phyloP scores from a whole-genome alignment of 164 flowering plant species.

The Cinnamomum micranthum region DNA sequence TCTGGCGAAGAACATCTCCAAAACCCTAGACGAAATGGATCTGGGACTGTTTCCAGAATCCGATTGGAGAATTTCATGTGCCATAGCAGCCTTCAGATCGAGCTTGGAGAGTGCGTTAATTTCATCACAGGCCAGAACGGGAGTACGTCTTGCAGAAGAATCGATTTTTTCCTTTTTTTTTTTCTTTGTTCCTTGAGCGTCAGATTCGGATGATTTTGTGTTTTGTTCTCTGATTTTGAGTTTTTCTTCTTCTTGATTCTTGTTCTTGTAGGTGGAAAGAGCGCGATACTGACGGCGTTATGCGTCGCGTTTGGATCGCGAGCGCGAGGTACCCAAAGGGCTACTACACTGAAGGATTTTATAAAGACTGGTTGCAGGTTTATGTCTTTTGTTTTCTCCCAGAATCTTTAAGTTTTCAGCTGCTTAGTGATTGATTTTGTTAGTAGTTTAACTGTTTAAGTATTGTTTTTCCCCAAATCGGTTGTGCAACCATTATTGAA shows the following conservation, averaged over 20 bases:
- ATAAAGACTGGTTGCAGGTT: slow-evolving; percentile 89
- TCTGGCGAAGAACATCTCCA: slow-evolving; percentile 11
- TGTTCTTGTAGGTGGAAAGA: slow-evolving; percentile 73
- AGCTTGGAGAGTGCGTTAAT: slow-evolving; percentile 68
- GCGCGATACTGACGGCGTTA: slow-evolving; percentile 84
- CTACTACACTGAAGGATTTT: slow-evolving; percentile 76
- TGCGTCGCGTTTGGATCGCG: slow-evolving; percentile 85
- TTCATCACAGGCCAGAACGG: slow-evolving; percentile 97
- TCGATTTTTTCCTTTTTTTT: background rate
- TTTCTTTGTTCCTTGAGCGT: too few relatives aligned
- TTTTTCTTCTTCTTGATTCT: background rate
- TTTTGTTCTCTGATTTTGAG: background rate
- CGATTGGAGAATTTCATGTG: slow-evolving; percentile 93
- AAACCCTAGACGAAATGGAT: slow-evolving; percentile 22
- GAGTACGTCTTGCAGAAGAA: slow-evolving; percentile 39
- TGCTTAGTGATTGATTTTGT: background rate
- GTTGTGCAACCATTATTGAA: too few relatives aligned
- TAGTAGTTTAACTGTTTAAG: too few relatives aligned
- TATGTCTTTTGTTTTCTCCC: slow-evolving; percentile 10
- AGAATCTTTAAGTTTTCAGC: background rate
- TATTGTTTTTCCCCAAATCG: too few relatives aligned
- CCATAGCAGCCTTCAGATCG: slow-evolving; percentile 61
- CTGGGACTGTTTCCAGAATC: slow-evolving; percentile 64
- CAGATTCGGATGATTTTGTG: background rate
- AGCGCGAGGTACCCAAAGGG: slow-evolving; percentile 81